Conservation (phyloP, 306 rosid species). For the Senna siamea region DNA sequence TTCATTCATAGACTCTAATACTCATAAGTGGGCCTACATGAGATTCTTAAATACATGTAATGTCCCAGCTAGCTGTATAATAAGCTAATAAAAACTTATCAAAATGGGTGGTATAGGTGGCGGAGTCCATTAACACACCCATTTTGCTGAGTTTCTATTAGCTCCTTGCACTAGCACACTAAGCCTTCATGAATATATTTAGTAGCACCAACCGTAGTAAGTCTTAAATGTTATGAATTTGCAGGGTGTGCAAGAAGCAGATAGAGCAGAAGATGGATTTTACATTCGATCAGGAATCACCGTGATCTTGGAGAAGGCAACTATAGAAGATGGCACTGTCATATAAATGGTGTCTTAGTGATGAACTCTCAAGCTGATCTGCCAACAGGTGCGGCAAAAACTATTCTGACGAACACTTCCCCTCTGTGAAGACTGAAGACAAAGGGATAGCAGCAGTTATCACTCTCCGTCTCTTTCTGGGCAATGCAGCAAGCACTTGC, state of each 20-base stretch:
- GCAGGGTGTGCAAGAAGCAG: constrained; percentile 85
- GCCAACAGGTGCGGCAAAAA: constrained; percentile 26
- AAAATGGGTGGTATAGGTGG: neutral
- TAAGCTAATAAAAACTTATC: neutral
- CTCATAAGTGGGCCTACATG: too few species aligned
- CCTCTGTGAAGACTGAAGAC: constrained; percentile 4
- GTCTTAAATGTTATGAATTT: constrained; percentile 31
- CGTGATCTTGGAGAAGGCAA: constrained; percentile 72
- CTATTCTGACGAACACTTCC: constrained; percentile 19
- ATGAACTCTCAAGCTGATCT: constrained; percentile 19
- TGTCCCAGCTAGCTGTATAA: neutral
- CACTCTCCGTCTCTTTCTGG: neutral
- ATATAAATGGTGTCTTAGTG: constrained; percentile 47
- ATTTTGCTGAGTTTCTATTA: too few species aligned
- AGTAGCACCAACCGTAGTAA: neutral
- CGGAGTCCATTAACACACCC: too few species aligned
- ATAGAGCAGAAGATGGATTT: constrained; percentile 78
- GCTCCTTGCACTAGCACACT: neutral
- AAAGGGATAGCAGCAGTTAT: constrained; percentile 26
- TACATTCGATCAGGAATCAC: constrained; percentile 85
- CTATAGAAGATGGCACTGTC: constrained; percentile 67
- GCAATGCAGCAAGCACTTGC: constrained; percentile 33
- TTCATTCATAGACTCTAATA: too few species aligned
- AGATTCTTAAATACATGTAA: too few species aligned
- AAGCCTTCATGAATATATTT: neutral